Conservation (phyloP, 192 early-diverging fungal genomes). For the Coemansia sp. region DNA sequence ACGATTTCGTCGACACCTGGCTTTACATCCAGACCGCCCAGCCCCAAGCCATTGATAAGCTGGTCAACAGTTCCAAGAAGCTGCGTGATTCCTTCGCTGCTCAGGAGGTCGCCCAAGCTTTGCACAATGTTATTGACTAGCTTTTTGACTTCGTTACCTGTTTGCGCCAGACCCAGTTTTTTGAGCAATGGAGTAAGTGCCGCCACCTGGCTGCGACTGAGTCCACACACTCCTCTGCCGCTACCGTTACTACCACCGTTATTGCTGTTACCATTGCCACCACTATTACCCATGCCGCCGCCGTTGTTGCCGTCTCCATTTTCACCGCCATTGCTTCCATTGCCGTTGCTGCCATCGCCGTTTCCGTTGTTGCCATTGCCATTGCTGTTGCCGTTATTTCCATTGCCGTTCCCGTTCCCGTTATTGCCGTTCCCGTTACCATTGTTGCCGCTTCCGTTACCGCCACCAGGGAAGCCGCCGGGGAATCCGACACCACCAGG, state of each 20-base stretch:
- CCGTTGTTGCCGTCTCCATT: too few species aligned
- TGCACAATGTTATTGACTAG: conserved; percentile 44
- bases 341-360: too few species aligned
- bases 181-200: conserved; percentile 47
- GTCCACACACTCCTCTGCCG: conserved; percentile 29
- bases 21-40: conserved; percentile 45
- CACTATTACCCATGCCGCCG: too few species aligned
- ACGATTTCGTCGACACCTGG: conserved; percentile 41
- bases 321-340: too few species aligned
- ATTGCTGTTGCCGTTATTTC: too few species aligned
- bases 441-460: neutral
- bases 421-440: conserved; percentile 6
- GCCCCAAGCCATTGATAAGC: conserved; percentile 38
- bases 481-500: conserved; percentile 13
- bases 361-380: too few species aligned
- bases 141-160: conserved; percentile 50
- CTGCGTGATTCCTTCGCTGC: conserved; percentile 28
- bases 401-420: conserved; percentile 11
- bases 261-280: too few species aligned
- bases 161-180: conserved; percentile 44
- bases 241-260: neutral
- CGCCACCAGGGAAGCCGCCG: conserved; percentile 27
- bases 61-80: conserved; percentile 36
- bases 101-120: conserved; percentile 40
- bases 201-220: conserved; percentile 24